Percentiles rank a stretch among this genome's conserved stretches.
Conservation (phyloP, 228 moss, liverwort and hornwort species). For the Sphagnum magellanicum region DNA sequence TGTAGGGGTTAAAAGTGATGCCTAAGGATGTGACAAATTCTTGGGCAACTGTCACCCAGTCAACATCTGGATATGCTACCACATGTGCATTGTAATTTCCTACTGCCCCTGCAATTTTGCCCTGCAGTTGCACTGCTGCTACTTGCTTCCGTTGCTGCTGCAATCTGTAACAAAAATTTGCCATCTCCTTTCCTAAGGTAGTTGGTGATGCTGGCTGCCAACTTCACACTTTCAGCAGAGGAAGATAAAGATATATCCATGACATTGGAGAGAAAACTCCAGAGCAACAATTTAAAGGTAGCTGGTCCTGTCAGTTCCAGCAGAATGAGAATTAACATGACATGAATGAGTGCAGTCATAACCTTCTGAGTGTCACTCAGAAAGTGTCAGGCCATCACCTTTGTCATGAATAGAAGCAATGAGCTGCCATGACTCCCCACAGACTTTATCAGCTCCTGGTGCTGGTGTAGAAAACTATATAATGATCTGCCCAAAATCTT, state of each 20-base stretch:
- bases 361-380: no score
- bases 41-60: constrained; percentile 76
- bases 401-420: no score
- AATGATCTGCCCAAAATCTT: no score
- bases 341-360: no score
- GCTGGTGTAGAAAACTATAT: no score
- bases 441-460: no score
- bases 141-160: constrained; percentile 62
- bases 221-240: neutral
- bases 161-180: constrained; percentile 77
- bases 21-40: constrained; percentile 82
- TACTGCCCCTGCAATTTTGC: constrained; percentile 92
- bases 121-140: constrained; percentile 50
- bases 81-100: constrained; percentile 96
- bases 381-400: no score
- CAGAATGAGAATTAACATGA: no score
- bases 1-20: constrained; percentile 81
- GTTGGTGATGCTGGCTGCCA: constrained; percentile 92
- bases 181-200: constrained; percentile 95
- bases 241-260: neutral
- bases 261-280: no score
- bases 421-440: no score
- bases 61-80: constrained; percentile 67
- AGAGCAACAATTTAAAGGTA: no score
- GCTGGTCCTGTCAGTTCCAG: no score